Evolutionary conservation across 495 filamentous ascomycete species (phyloP).

Genomic region (Penicillium mononematosum): DNA sequence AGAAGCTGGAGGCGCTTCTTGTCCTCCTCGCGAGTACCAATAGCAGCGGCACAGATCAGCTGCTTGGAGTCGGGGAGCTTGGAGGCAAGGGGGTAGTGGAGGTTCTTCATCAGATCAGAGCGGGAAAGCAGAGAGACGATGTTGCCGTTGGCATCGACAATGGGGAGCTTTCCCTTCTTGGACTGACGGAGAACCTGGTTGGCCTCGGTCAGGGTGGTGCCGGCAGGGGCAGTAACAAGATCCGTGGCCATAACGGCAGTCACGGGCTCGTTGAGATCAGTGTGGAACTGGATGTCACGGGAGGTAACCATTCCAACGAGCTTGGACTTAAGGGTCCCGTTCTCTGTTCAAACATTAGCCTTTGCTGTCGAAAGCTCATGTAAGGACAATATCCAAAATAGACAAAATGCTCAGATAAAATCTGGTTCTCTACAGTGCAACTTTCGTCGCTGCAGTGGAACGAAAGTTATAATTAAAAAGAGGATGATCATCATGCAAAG

Average conservation of each 20-base stretch:
- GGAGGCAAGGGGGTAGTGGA: constrained; percentile 93
- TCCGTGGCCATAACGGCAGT: constrained; percentile 94
- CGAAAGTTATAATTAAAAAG: constrained; percentile 93
- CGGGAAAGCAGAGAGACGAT: constrained; percentile 93
- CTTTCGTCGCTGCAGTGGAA: constrained; percentile 91
- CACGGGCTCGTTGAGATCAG: constrained; percentile 64
- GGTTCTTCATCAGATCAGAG: constrained; percentile 97
- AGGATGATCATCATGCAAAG: constrained; percentile 68
- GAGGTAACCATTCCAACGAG: constrained; percentile 96
- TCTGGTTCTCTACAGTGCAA: constrained; percentile 75
- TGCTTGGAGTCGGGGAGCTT: constrained; percentile 98
- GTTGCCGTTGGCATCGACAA: constrained; percentile 83
- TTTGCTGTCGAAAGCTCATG: constrained; percentile 31
- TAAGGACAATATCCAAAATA: constrained; percentile 13
- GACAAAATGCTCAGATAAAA: constrained; percentile 40
- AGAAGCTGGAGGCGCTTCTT: constrained; percentile 82
- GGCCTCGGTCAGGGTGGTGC: constrained; percentile 82
- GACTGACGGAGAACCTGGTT: constrained; percentile 91
- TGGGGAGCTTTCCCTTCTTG: constrained; percentile 99
- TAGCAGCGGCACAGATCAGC: constrained; percentile 90
- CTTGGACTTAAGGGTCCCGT: constrained; percentile 88
- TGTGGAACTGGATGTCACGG: constrained; percentile 95
- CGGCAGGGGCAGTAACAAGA: constrained; percentile 83
- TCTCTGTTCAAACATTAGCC: constrained; percentile 58
- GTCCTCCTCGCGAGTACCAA: constrained; percentile 91